A percentile compares a stretch with the other conserved stretches of the same genome.
These are phyloP conservation scores for Penicillium egyptiacum DNA, from an alignment of 495 filamentous ascomycete genomes.

Conservation along the genomic window DNA sequence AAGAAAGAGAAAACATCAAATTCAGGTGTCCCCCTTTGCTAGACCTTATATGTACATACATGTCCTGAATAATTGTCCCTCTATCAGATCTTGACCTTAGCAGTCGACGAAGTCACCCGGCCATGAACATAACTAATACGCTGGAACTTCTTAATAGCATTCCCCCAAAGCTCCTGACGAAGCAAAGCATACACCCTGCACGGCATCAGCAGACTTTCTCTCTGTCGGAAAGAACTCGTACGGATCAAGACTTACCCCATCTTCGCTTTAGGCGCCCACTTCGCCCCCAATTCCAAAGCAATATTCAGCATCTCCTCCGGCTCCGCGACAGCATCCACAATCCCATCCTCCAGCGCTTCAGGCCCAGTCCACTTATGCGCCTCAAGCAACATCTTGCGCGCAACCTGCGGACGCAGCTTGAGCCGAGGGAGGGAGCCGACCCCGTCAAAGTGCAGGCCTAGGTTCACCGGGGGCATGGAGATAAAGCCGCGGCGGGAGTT, in stretches of 20 bases:
- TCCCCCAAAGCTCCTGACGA: constrained; percentile 51
- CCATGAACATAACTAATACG: constrained; percentile 53
- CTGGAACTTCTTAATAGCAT: constrained; percentile 48
- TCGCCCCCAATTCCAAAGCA: constrained; percentile 40
- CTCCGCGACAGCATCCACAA: constrained; percentile 49
- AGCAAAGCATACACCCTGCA: constrained; percentile 45
- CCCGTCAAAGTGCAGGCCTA: constrained; percentile 52
- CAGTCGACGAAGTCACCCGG: constrained; percentile 29
- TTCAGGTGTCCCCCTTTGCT: background rate
- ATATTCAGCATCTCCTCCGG: constrained; percentile 47
- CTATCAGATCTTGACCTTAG: constrained; percentile 36
- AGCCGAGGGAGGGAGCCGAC: constrained; percentile 49
- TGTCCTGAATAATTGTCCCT: background rate
- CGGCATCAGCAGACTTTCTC: background rate
- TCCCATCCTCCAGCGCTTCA: constrained; percentile 48
- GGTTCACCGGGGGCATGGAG: constrained; percentile 51
- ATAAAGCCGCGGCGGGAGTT: constrained; percentile 50
- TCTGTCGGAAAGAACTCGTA: background rate
- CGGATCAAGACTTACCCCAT: constrained; percentile 37
- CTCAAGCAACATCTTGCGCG: constrained; percentile 53
- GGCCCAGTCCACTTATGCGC: constrained; percentile 52
- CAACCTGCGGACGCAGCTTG: constrained; percentile 48
- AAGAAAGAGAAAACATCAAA: background rate
- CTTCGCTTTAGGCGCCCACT: constrained; percentile 48
- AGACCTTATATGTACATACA: no score